A percentile compares a stretch with the other conserved stretches of the same genome.
phyloP scores from a whole-genome alignment of 306 rosid genomes.

The Canavalia ensiformis region DNA sequence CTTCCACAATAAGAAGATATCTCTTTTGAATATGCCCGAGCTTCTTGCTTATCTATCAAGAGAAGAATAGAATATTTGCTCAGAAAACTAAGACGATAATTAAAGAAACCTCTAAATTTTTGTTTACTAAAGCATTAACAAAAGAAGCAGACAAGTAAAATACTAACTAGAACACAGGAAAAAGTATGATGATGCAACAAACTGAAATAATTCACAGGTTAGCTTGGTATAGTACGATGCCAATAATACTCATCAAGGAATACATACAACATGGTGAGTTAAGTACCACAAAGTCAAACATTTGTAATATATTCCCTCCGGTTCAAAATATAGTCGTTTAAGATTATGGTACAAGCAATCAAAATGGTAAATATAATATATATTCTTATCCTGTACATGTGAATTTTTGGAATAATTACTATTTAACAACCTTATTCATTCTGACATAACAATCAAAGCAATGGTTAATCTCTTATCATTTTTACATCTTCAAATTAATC shows the following conservation, averaged over 20 bases:
- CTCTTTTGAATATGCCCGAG: slow-evolving; percentile 84
- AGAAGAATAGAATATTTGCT: slow-evolving; percentile 35
- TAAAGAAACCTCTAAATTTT: slow-evolving; percentile 1
- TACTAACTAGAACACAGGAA: not conserved
- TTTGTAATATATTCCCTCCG: not conserved
- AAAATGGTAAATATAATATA: slow-evolving; percentile 1
- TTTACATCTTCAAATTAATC: slow-evolving; percentile 14
- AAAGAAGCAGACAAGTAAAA: slow-evolving; percentile 6
- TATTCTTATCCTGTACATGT: slow-evolving; percentile 16
- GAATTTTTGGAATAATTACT: slow-evolving; percentile 6
- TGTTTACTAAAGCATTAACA: slow-evolving; percentile 9
- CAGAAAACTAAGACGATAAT: slow-evolving; percentile 19
- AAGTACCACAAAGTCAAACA: slow-evolving; percentile 36
- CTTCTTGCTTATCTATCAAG: slow-evolving; percentile 84
- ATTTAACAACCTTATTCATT: not conserved
- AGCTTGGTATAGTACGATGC: not conserved
- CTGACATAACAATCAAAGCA: not conserved
- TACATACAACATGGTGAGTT: not conserved
- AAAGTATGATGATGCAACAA: slow-evolving; percentile 26
- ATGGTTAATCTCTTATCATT: not conserved
- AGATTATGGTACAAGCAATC: not conserved
- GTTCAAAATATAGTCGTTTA: too few relatives aligned
- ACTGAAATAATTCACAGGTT: slow-evolving; percentile 26
- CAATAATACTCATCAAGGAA: not conserved
- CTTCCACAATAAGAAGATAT: slow-evolving; percentile 91